Percentiles rank a stretch among this genome's conserved stretches.
These are phyloP conservation scores for Schrenkiella parvula DNA, from an alignment of 345 rosid species.

Conservation along the genomic window DNA sequence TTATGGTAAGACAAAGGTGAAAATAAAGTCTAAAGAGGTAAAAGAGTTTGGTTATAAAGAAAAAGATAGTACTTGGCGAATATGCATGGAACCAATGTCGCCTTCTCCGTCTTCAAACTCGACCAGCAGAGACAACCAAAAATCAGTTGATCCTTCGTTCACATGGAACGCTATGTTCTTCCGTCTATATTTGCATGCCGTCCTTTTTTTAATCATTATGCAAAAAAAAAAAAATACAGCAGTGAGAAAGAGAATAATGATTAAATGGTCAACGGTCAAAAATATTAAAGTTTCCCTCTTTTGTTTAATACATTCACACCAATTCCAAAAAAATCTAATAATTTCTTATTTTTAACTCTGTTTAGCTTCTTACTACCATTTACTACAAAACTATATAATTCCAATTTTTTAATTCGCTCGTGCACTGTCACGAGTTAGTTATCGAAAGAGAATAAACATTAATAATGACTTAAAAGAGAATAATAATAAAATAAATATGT, in stretches of 20 bases:
- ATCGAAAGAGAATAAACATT: slow-evolving; percentile 5
- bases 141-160: slow-evolving; percentile 86
- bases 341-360: neutral
- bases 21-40: slow-evolving; percentile 9
- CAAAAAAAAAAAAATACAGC: neutral
- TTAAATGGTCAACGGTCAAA: slow-evolving; percentile 29
- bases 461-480: neutral
- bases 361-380: neutral
- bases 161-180: slow-evolving; percentile 87
- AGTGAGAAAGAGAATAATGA: neutral
- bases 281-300: neutral
- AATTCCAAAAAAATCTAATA: neutral
- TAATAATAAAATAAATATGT: neutral
- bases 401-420: neutral
- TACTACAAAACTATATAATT: neutral
- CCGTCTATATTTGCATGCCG: slow-evolving; percentile 80
- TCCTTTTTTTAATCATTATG: slow-evolving; percentile 40
- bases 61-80: slow-evolving; percentile 54
- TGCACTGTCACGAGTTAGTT: slow-evolving; percentile 31
- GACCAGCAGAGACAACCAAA: slow-evolving; percentile 78
- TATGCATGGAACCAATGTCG: slow-evolving; percentile 92
- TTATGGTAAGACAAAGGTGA: slow-evolving; percentile 8
- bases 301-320: slow-evolving; percentile 16
- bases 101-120: slow-evolving; percentile 98
- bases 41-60: neutral